A percentile compares a stretch with the other conserved stretches of the same genome.
Evolutionary conservation across 1,284 basidiomycete genomes (phyloP).

Genomic region (Cutaneotrichosporon sp.): DNA sequence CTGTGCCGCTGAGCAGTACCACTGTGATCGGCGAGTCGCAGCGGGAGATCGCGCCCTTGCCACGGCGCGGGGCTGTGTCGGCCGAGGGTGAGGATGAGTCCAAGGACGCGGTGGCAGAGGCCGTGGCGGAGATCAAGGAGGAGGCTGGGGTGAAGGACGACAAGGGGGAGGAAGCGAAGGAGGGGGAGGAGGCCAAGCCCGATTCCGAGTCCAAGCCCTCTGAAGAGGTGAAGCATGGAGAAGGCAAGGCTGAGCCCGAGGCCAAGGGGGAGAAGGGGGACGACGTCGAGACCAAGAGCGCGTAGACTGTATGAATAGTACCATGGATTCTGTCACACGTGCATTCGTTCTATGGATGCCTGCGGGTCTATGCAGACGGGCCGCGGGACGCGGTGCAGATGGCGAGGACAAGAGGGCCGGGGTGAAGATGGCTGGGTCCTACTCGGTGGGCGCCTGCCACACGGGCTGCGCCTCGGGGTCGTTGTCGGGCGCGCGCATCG

Average conservation of each 20-base stretch:
- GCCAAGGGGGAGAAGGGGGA: neutral
- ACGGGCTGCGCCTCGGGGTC: conserved; percentile 44
- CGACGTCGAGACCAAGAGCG: conserved; percentile 2
- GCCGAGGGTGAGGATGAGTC: neutral
- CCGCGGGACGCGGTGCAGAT: neutral
- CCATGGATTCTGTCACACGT: neutral
- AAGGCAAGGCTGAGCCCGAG: neutral
- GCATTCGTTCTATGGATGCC: conserved; percentile 7
- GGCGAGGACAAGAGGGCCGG: neutral
- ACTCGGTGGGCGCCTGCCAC: conserved; percentile 45
- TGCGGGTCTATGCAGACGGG: neutral
- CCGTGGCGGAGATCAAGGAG: neutral
- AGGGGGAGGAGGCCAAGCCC: neutral
- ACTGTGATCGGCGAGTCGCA: conserved; percentile 37
- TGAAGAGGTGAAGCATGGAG: neutral
- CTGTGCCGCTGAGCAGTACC: conserved; percentile 48
- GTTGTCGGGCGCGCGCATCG: conserved; percentile 38
- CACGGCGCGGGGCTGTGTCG: conserved; percentile 21
- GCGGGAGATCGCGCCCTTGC: conserved; percentile 41
- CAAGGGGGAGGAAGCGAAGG: neutral
- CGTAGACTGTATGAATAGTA: conserved; percentile 6
- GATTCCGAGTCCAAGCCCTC: neutral
- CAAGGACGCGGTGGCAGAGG: neutral
- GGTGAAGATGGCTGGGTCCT: no score
- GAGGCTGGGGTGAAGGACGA: neutral